phyloP scores from a whole-genome alignment of 1,284 basidiomycete species.

The Cutaneotrichosporon dermatis region DNA sequence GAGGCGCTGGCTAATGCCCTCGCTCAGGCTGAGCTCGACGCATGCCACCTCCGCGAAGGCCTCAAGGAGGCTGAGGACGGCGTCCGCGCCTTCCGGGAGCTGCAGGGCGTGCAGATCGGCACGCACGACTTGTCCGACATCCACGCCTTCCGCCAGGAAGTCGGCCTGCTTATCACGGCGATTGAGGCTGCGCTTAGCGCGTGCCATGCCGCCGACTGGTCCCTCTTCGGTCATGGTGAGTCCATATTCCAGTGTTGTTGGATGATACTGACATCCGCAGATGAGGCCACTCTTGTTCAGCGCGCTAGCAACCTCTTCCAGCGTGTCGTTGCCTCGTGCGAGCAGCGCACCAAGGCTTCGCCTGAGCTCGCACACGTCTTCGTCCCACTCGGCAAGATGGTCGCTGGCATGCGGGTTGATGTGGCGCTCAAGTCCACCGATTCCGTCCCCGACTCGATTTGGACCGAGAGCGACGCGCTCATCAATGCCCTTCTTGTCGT shows the following conservation, averaged over 20 bases:
- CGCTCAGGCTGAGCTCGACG: conserved; percentile 18
- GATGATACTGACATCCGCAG: conserved; percentile 7
- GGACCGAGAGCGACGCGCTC: conserved; percentile 48
- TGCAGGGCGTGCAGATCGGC: conserved; percentile 25
- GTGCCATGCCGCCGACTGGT: conserved; percentile 19
- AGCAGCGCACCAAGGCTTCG: conserved; percentile 22
- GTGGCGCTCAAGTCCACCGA: conserved; percentile 1
- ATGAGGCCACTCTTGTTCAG: conserved; percentile 21
- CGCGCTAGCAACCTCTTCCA: conserved; percentile 9
- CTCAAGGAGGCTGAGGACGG: conserved; percentile 34
- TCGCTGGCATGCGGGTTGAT: conserved; percentile 29
- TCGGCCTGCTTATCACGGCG: conserved; percentile 19
- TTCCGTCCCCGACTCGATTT: conserved; percentile 18
- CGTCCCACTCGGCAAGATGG: conserved; percentile 54
- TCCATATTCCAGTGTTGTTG: not conserved
- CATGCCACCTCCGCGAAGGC: conserved; percentile 25
- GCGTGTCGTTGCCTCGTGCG: conserved; percentile 2
- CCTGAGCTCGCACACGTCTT: conserved; percentile 55
- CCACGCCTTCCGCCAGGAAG: conserved; percentile 30
- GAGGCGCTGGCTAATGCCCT: conserved; percentile 16
- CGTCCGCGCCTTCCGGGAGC: conserved; percentile 33
- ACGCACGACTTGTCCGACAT: conserved; percentile 24
- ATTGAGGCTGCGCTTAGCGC: conserved; percentile 23
- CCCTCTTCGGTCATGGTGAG: conserved; percentile 30
- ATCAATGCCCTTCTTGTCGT: conserved; percentile 63